Percentiles rank a stretch among this genome's conserved stretches.
phyloP scores from a whole-genome alignment of 352 stramenopile genomes.

The Globisporangium radiosum region DNA sequence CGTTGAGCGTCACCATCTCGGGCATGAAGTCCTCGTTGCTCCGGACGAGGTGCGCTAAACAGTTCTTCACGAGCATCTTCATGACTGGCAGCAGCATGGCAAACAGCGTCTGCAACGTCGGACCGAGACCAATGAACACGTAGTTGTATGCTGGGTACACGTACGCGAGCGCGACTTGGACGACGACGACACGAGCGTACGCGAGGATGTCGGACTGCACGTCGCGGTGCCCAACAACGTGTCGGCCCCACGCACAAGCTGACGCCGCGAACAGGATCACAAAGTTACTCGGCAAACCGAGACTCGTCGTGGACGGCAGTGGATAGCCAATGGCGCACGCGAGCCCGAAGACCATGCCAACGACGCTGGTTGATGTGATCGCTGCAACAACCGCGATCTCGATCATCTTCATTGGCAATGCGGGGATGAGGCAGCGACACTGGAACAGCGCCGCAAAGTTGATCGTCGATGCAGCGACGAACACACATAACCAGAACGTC shows the following conservation, averaged over 20 bases:
- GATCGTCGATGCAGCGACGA: neutral
- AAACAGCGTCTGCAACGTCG: slow-evolving; percentile 10
- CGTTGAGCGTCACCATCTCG: slow-evolving; percentile 44
- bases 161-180: slow-evolving; percentile 8
- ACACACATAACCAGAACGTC: slow-evolving; percentile 3
- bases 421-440: neutral
- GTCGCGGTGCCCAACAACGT: neutral
- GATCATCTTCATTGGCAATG: slow-evolving; percentile 7
- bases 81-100: slow-evolving; percentile 21
- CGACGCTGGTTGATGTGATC: neutral
- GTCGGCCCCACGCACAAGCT: slow-evolving; percentile 1
- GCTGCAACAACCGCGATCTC: neutral
- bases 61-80: slow-evolving; percentile 11
- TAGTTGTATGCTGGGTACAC: slow-evolving; percentile 27
- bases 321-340: slow-evolving; percentile 18
- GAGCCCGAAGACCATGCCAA: no score
- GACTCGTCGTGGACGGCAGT: slow-evolving; percentile 23
- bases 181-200: slow-evolving; percentile 4
- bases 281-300: slow-evolving; percentile 3
- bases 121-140: slow-evolving; percentile 15
- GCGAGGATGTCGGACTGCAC: slow-evolving; percentile 7
- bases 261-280: neutral
- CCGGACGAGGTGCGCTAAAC: neutral
- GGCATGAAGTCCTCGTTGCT: slow-evolving; percentile 18
- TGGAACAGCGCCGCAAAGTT: no score